Evolutionary conservation across 805 yeast species (phyloP).

Genomic region (Metschnikowia aberdeeniae): DNA sequence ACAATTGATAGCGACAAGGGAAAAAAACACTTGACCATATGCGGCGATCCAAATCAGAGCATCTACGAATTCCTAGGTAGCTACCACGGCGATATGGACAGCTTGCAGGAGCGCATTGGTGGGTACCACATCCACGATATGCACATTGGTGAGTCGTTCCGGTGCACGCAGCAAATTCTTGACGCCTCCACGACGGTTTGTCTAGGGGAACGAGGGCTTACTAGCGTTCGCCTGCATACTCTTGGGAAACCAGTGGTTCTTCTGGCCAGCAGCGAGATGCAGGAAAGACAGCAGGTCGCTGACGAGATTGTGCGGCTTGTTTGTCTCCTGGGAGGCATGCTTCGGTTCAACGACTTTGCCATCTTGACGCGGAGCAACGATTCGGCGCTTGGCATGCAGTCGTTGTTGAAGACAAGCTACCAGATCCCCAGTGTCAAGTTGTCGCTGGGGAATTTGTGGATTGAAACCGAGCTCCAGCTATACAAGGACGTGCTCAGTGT

Average conservation of each 20-base stretch:
- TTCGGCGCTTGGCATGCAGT: slow-evolving; percentile 12
- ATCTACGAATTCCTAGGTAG: slow-evolving; percentile 66
- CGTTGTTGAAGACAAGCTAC: slow-evolving; percentile 8
- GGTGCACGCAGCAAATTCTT: slow-evolving; percentile 58
- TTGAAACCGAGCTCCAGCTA: slow-evolving; percentile 10
- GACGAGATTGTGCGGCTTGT: slow-evolving; percentile 16
- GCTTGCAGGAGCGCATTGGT: slow-evolving; percentile 21
- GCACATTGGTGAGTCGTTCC: slow-evolving; percentile 48
- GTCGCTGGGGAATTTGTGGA: slow-evolving; percentile 16
- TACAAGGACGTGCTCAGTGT: slow-evolving; percentile 14
- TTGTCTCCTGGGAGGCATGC: slow-evolving; percentile 17
- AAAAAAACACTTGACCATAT: slow-evolving; percentile 53
- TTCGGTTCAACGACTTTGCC: slow-evolving; percentile 16
- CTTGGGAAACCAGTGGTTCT: slow-evolving; percentile 10
- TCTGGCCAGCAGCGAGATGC: not conserved
- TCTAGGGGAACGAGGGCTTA: slow-evolving; percentile 6
- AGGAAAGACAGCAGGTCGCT: slow-evolving; percentile 10
- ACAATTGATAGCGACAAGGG: slow-evolving; percentile 15
- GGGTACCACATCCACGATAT: slow-evolving; percentile 23
- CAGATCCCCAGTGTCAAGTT: slow-evolving; percentile 13
- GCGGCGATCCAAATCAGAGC: slow-evolving; percentile 71
- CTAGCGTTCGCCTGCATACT: slow-evolving; percentile 3
- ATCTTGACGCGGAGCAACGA: slow-evolving; percentile 15
- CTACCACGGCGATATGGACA: slow-evolving; percentile 30
- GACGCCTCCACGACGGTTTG: slow-evolving; percentile 33